phyloP scores from a whole-genome alignment of 495 filamentous ascomycete species.

The Pyronema omphalodes region DNA sequence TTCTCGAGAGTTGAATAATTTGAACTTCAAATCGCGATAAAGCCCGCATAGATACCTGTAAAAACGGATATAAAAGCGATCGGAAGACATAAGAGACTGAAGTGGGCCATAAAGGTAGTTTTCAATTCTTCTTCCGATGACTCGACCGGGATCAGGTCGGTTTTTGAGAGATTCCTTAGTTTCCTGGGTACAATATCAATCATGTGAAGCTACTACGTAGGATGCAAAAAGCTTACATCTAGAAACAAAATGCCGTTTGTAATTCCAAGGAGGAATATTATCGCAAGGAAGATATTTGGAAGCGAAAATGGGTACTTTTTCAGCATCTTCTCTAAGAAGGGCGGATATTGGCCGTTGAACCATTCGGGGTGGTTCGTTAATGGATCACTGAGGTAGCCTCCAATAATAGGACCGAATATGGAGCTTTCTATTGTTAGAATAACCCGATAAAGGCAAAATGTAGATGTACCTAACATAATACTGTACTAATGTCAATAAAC shows the following conservation, averaged over 20 bases:
- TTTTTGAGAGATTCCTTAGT: slow-evolving; percentile 34
- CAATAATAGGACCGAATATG: slow-evolving; percentile 78
- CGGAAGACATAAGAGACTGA: too few relatives aligned
- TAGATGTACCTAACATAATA: slow-evolving; percentile 50
- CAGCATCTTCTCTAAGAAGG: slow-evolving; percentile 35
- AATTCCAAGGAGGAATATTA: slow-evolving; percentile 54
- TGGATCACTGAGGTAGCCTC: slow-evolving; percentile 67
- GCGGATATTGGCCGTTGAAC: slow-evolving; percentile 38
- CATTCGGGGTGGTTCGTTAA: slow-evolving; percentile 45
- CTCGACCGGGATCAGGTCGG: slow-evolving; percentile 33
- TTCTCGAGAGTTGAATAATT: background rate
- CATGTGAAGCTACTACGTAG: background rate
- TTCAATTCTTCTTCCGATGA: slow-evolving; percentile 29
- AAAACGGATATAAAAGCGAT: too few relatives aligned
- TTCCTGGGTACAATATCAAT: slow-evolving; percentile 26
- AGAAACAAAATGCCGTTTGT: slow-evolving; percentile 46
- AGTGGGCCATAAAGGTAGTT: slow-evolving; percentile 21
- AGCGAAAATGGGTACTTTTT: slow-evolving; percentile 54
- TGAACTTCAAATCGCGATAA: too few relatives aligned
- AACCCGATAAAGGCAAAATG: slow-evolving; percentile 48
- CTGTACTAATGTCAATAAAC: background rate
- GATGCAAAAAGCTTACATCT: slow-evolving; percentile 24
- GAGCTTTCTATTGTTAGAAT: slow-evolving; percentile 36
- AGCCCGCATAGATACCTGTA: too few relatives aligned
- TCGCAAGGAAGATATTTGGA: slow-evolving; percentile 59